Conservation (phyloP, 2,329 filamentous ascomycete genomes). For the Passalora sequoiae region DNA sequence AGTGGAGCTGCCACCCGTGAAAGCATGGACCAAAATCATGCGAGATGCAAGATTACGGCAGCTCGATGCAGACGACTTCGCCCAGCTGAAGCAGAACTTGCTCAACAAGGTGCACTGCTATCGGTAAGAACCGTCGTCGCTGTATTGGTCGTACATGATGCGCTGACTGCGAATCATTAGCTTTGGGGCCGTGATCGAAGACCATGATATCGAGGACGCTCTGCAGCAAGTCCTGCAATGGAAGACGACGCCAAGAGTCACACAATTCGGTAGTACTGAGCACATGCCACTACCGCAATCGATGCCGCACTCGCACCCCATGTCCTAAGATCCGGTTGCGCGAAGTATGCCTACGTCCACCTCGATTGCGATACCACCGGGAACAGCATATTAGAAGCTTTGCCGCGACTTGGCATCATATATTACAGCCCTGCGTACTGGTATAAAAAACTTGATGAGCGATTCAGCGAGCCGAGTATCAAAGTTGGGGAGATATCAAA, state of each 20-base stretch:
- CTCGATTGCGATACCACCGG: too few species aligned
- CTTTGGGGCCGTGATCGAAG: conserved; percentile 20
- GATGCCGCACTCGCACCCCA: too few species aligned
- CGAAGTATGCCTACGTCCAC: too few species aligned
- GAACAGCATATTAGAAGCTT: too few species aligned
- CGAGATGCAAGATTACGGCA: conserved; percentile 13
- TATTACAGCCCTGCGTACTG: too few species aligned
- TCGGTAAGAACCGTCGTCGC: conserved; percentile 8
- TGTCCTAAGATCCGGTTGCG: too few species aligned
- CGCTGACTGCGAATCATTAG: conserved; percentile 10
- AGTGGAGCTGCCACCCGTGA: conserved; percentile 20
- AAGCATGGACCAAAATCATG: conserved; percentile 23
- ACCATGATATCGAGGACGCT: conserved; percentile 18
- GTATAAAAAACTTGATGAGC: too few species aligned
- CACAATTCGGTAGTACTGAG: not conserved
- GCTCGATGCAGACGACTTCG: conserved; percentile 16
- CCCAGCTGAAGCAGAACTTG: conserved; percentile 15
- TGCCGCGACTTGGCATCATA: too few species aligned
- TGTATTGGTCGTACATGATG: not conserved
- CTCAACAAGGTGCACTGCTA: conserved; percentile 21
- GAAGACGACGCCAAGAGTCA: conserved; percentile 4
- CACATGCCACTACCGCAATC: not conserved
- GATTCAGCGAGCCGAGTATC: too few species aligned
- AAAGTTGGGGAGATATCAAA: too few species aligned
- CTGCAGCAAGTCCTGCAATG: conserved; percentile 14